These are phyloP conservation scores for Diplodia scrobiculata DNA, from an alignment of 2,329 filamentous ascomycete species.

Conservation along the genomic window DNA sequence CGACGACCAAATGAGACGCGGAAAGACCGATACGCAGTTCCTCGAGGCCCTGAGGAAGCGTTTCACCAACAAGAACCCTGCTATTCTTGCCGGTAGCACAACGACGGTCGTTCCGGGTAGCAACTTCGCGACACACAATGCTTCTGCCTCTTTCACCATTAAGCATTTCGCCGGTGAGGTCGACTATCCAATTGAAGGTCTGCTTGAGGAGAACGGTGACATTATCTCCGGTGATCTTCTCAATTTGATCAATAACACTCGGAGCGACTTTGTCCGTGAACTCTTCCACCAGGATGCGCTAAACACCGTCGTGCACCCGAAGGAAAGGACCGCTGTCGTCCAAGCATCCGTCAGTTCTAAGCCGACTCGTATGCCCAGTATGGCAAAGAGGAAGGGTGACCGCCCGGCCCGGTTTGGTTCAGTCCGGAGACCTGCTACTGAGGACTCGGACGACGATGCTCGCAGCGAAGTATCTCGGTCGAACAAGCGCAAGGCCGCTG, in stretches of 20 bases:
- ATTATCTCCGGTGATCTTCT: constrained; percentile 94
- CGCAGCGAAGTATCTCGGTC: constrained; percentile 47
- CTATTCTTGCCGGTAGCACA: constrained; percentile 75
- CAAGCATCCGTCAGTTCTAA: constrained; percentile 96
- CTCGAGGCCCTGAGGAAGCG: constrained; percentile 88
- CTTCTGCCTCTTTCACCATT: constrained; percentile 79
- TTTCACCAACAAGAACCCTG: constrained; percentile 91
- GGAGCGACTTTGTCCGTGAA: constrained; percentile 83
- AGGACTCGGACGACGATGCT: constrained; percentile 54
- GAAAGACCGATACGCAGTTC: constrained; percentile 84
- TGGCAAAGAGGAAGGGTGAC: constrained; percentile 77
- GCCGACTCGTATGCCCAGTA: constrained; percentile 86
- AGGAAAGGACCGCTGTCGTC: constrained; percentile 86
- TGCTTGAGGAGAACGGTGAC: constrained; percentile 95
- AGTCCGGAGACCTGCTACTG: constrained; percentile 42
- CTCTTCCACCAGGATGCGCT: constrained; percentile 96
- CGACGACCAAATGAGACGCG: constrained; percentile 90
- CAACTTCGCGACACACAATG: constrained; percentile 85
- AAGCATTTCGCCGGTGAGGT: constrained; percentile 96
- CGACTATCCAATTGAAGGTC: constrained; percentile 82
- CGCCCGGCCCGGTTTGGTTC: constrained; percentile 53
- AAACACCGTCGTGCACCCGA: constrained; percentile 88
- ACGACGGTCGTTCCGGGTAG: constrained; percentile 79
- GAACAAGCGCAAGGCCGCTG: constrained; percentile 43
- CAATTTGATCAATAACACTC: constrained; percentile 86